phyloP scores from a whole-genome alignment of 345 rosid genomes.

The Erodium maritimum region DNA sequence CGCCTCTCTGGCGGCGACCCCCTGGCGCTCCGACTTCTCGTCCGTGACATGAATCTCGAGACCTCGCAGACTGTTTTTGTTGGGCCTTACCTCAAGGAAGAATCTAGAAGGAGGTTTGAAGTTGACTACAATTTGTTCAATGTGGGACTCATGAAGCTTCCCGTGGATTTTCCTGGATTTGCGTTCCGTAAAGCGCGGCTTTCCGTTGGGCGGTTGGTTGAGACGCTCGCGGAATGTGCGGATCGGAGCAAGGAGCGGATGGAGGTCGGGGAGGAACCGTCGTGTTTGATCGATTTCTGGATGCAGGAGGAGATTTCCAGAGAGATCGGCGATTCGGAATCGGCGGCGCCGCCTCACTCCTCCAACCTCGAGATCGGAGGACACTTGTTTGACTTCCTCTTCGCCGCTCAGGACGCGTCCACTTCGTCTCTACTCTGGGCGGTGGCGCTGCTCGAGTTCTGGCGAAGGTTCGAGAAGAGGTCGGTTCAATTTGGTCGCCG shows the following conservation, averaged over 20 bases:
- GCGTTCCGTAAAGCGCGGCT: slow-evolving; percentile 53
- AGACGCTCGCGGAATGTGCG: slow-evolving; percentile 33
- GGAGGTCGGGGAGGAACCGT: slow-evolving; percentile 44
- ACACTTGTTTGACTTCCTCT: slow-evolving; percentile 67
- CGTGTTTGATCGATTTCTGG: slow-evolving; percentile 71
- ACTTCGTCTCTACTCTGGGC: slow-evolving; percentile 85
- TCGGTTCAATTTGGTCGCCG: slow-evolving; percentile 58
- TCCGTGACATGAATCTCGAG: slow-evolving; percentile 69
- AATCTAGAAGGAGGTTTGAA: slow-evolving; percentile 29
- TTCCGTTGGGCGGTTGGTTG: slow-evolving; percentile 44
- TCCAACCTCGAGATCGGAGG: slow-evolving; percentile 47
- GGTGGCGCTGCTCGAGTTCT: slow-evolving; percentile 52
- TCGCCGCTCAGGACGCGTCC: slow-evolving; percentile 86
- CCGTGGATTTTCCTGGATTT: slow-evolving; percentile 60
- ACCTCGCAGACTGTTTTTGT: slow-evolving; percentile 83
- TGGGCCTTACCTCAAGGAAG: slow-evolving; percentile 42
- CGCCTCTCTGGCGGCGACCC: slow-evolving; percentile 9
- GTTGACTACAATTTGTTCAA: slow-evolving; percentile 68
- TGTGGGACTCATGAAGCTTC: slow-evolving; percentile 55
- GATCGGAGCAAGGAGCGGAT: slow-evolving; percentile 40
- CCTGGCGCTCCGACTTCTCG: slow-evolving; percentile 32
- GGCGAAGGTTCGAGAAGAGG: slow-evolving; percentile 53
- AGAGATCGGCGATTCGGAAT: slow-evolving; percentile 35
- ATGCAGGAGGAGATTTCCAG: slow-evolving; percentile 54
- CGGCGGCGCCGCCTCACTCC: slow-evolving; percentile 29